Base-by-base conservation (phyloP, 345 rosid genomes). In the Eucalyptus cladocalyx region DNA sequence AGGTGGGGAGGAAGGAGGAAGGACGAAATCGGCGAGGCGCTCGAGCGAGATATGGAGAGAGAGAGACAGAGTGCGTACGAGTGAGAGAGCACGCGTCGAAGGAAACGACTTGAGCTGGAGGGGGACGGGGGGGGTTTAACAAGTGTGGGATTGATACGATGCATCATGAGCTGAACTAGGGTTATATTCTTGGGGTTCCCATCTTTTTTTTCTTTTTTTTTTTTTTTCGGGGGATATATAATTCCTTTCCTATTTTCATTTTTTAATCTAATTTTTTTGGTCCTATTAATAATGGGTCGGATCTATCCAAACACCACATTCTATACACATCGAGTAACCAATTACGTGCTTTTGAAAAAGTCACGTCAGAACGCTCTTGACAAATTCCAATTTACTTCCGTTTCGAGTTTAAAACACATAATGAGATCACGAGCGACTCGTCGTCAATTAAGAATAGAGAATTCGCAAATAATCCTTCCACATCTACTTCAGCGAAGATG, bases 311-410 rank as follows among this genome's bases (percentile, higher is more conserved):
- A 14, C 21, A 16, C 11, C 21, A 3, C 16, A 2, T 7, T 8
- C 21, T 18, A 7, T 15, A 65, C 40, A 1, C 19, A 8, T n/a
- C 6, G 11, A n/a, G 11, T 56, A 2, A 56, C 13, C 37, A n/a
- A 65, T 65, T 8, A n/a, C 11, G 0, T 15, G 37, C 21, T 16
- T 7, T n/a, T 1, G 11, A 0, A n/a, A 65, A 13, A 4, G 5
- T 62, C 2, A 8, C 19, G 14, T n/a, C 9, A 4, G 0, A 13
- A 62, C 8, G 3, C 9, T 11, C 72, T 14, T n/a, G 1, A 7
- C 18, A 30, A 30, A 62, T 13, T 14, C 1, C 19, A 30, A 14
- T n/a, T 62, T 62, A 30, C 18, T n/a, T 4, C 2, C 1, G 3
- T 0, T 30, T 7, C 19, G 18, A 4, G 18, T 30, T 28, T 6